These are phyloP conservation scores for Candida silvatica DNA, from an alignment of 805 yeast species.

Conservation along the genomic window DNA sequence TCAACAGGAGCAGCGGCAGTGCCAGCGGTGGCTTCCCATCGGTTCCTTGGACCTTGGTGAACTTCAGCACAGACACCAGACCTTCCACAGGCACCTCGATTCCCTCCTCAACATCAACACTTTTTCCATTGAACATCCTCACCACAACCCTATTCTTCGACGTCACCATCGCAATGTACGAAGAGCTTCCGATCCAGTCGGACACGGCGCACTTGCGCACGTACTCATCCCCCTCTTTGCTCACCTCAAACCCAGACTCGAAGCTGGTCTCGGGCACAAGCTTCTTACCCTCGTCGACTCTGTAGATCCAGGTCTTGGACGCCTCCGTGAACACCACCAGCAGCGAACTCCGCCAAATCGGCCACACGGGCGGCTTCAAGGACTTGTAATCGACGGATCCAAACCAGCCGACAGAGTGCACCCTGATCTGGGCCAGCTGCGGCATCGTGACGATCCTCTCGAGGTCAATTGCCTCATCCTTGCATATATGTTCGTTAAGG, in stretches of 20 bases:
- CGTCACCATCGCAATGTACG: conserved; percentile 7
- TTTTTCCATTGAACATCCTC: conserved; percentile 1
- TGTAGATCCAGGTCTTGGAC: conserved; percentile 6
- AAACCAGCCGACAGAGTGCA: conserved; percentile 10
- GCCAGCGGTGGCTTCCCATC: too few relatives aligned
- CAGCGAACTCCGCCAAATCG: conserved; percentile 5
- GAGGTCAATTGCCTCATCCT: conserved; percentile 3
- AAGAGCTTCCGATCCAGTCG: conserved; percentile 7
- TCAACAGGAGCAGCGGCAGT: neutral
- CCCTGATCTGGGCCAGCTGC: conserved; percentile 7
- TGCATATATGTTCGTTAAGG: conserved; percentile 6
- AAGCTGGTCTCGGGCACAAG: conserved; percentile 3
- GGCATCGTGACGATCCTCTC: conserved; percentile 1
- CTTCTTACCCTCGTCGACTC: conserved; percentile 1
- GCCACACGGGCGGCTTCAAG: conserved; percentile 7
- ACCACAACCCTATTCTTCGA: conserved; percentile 5
- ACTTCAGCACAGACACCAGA: too few relatives aligned
- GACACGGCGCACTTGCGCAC: conserved; percentile 6
- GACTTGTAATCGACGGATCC: conserved; percentile 4
- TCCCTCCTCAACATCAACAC: neutral
- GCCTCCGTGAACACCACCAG: conserved; percentile 9
- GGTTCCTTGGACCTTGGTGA: too few relatives aligned
- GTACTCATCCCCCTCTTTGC: conserved; percentile 6
- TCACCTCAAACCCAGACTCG: conserved; percentile 2
- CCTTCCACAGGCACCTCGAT: neutral